Evolutionary conservation across 495 filamentous ascomycete species (phyloP).

Genomic region (Lophiostoma macrostomum): DNA sequence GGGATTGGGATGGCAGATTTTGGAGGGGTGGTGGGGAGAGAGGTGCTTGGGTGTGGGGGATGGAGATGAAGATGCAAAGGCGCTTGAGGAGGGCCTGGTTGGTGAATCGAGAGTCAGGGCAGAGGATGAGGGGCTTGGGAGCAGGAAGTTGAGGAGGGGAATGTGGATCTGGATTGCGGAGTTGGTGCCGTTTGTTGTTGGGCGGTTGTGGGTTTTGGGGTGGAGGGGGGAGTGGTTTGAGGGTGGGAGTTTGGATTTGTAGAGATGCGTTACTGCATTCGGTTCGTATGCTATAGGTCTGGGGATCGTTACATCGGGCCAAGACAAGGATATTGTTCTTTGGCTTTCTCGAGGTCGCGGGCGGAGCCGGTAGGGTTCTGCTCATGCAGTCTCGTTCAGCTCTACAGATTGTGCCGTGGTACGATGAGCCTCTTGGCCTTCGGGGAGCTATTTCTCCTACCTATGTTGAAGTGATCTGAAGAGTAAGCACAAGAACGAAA

Average conservation of each 20-base stretch:
- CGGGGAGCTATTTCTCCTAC: too few species aligned
- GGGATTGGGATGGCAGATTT: conserved; percentile 10
- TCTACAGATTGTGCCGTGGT: too few species aligned
- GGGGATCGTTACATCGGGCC: too few species aligned
- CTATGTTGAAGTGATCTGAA: too few species aligned
- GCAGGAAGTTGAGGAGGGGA: conserved; percentile 1
- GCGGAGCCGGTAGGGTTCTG: too few species aligned
- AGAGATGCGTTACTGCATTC: too few species aligned
- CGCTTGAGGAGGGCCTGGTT: background rate
- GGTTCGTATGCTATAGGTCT: too few species aligned
- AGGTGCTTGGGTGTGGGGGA: conserved; percentile 1
- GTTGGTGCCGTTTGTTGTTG: conserved; percentile 26
- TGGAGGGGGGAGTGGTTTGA: conserved; percentile 17
- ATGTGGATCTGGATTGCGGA: conserved; percentile 25
- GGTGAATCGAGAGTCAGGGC: background rate
- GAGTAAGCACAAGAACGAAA: too few species aligned
- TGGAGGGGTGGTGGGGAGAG: background rate
- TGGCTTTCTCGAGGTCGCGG: too few species aligned
- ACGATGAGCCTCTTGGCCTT: too few species aligned
- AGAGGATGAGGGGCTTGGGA: background rate
- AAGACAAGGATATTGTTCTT: too few species aligned
- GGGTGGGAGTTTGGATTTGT: background rate
- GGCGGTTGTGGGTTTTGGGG: conserved; percentile 16
- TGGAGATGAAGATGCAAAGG: background rate
- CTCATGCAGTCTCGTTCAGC: too few species aligned